Base-by-base conservation (phyloP, 371 early-diverging fungal genomes). In the Mortierella sp. region DNA sequence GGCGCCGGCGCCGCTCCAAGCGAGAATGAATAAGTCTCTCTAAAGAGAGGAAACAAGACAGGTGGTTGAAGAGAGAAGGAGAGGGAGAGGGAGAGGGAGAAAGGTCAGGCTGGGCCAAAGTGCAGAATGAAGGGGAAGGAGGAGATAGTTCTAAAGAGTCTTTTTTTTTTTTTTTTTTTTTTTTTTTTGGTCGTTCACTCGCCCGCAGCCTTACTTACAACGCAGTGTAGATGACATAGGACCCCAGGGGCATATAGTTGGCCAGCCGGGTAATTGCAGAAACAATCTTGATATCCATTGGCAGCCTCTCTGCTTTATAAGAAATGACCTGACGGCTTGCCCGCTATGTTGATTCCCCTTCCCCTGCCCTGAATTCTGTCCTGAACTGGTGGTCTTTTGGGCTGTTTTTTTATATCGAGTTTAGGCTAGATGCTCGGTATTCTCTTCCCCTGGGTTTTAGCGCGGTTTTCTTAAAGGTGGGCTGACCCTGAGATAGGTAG, bases 191-290 rank as follows among this genome's bases (percentile, higher is more conserved):
- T 16, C 3, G 19, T n/a, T n/a, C n/a, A n/a, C n/a, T n/a, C n/a
- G n/a, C n/a, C n/a, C n/a, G n/a, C n/a, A n/a, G n/a, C n/a, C n/a
- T n/a, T 16, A 48, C 76, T 60, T 76, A 76, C 76, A 77, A 48
- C 43, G 79, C 79, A 4, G 79, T 77, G 63, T 77, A 77, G 53
- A 77, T 72, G 46, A 77, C 79, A 72, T 77, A 77, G 44, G 79
- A 77, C 0, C 79, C 79, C 18, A 77, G 57, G 0, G 79, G 79
- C 68, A 77, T 62, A 48, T 77, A 77, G 58, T 72, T 77, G 23
- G 79, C 69, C 45, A 77, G 66, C 21, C 72, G 72, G 18, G 70
- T 77, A 66, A 77, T 72, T 1, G 79, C 63, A 9, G 79, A 72
- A 4, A 77, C 65, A 48, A 77, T 66, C 60, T 66, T 65, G 61